Percentiles rank a stretch among this genome's conserved stretches.
These are phyloP conservation scores for Pseudonitzschia multiseries DNA, from an alignment of 108 stramenopile species.

Conservation along the genomic window DNA sequence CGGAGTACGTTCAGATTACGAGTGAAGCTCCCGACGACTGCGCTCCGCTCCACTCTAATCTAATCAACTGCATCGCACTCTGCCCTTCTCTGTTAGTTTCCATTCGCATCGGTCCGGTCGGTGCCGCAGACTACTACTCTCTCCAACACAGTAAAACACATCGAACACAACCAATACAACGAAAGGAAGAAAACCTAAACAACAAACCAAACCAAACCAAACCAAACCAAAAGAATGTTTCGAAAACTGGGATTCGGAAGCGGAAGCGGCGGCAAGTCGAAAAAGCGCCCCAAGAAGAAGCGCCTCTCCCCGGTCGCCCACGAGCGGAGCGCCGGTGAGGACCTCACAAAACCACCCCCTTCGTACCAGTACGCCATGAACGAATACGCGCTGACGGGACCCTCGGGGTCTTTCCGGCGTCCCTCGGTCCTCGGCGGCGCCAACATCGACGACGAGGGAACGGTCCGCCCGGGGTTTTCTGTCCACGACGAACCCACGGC, in stretches of 20 bases:
- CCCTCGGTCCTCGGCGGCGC: neutral
- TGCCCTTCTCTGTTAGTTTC: too few relatives aligned
- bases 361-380: constrained; percentile 57
- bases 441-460: constrained; percentile 32
- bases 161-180: too few relatives aligned
- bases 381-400: constrained; percentile 55
- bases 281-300: constrained; percentile 24
- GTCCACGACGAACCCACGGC: constrained; percentile 7
- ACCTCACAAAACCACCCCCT: constrained; percentile 14
- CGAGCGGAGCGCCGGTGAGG: neutral
- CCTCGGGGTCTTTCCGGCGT: neutral
- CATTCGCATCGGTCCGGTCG: too few relatives aligned
- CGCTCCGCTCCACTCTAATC: too few relatives aligned
- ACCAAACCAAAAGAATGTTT: neutral
- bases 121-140: too few relatives aligned
- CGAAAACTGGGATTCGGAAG: neutral
- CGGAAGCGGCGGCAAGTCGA: constrained; percentile 10
- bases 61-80: too few relatives aligned
- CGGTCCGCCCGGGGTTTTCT: constrained; percentile 9
- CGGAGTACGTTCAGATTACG: too few relatives aligned
- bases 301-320: constrained; percentile 9
- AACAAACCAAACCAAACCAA: neutral
- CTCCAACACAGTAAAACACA: too few relatives aligned
- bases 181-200: too few relatives aligned
- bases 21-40: too few relatives aligned